Percentiles rank a stretch among this genome's conserved stretches.
Evolutionary conservation across 1,284 basidiomycete genomes (phyloP).

Genomic region (Neonothopanus nambi): DNA sequence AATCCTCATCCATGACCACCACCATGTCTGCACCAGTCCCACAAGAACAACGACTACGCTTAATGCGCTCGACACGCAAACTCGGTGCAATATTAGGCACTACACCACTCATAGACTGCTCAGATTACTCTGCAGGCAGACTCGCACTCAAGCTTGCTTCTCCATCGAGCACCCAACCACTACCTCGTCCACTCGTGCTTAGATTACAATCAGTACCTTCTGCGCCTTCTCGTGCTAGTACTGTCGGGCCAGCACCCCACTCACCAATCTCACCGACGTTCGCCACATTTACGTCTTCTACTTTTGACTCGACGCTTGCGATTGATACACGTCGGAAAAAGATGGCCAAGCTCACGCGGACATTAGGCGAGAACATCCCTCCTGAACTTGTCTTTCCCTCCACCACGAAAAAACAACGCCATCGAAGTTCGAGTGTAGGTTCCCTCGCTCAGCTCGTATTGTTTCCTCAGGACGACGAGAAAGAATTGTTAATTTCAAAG

Average conservation of each 20-base stretch:
- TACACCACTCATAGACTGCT: constrained; percentile 3
- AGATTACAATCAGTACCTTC: constrained; percentile 8
- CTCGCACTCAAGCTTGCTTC: not conserved
- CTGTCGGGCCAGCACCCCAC: too few relatives aligned
- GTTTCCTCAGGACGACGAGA: too few relatives aligned
- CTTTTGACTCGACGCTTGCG: not conserved
- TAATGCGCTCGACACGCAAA: constrained; percentile 13
- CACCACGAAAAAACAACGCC: not conserved
- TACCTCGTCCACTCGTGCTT: constrained; percentile 13
- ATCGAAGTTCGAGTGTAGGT: too few relatives aligned
- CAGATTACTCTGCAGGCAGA: not conserved
- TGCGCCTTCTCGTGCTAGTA: not conserved
- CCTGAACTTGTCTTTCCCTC: constrained; percentile 34
- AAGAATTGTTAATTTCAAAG: too few relatives aligned
- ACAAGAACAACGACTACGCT: constrained; percentile 3
- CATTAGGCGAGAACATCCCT: constrained; percentile 44
- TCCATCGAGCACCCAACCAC: not conserved
- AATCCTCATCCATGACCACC: too few relatives aligned
- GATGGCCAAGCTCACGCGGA: constrained; percentile 43
- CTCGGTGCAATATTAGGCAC: constrained; percentile 10
- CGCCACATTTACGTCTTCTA: not conserved
- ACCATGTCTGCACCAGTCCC: too few relatives aligned
- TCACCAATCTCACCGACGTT: constrained; percentile 13
- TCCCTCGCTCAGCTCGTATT: too few relatives aligned
- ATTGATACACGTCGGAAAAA: constrained; percentile 29